Percentiles rank a stretch among this genome's conserved stretches.
phyloP scores from a whole-genome alignment of 73 alveolate species.

The Paramecium tetraurelia region DNA sequence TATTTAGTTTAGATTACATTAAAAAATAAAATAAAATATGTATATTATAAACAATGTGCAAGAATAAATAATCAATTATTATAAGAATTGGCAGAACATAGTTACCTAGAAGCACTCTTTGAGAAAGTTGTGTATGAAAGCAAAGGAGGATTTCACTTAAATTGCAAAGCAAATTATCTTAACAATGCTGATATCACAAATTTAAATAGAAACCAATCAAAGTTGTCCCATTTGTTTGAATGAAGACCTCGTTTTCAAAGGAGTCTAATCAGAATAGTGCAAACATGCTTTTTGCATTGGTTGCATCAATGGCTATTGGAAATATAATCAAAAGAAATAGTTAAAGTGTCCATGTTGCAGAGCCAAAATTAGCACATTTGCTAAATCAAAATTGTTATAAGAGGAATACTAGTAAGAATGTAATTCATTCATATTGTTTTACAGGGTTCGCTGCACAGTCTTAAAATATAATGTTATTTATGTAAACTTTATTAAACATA shows the following conservation, averaged over 20 bases:
- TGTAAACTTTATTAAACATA: neutral
- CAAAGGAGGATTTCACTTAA: neutral
- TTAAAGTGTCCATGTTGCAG: constrained; percentile 45
- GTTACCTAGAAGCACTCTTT: neutral
- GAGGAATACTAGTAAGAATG: neutral
- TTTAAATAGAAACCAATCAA: neutral
- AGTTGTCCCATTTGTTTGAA: constrained; percentile 37
- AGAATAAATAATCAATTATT: neutral
- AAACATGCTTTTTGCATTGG: neutral
- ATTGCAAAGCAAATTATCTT: neutral
- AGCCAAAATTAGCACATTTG: neutral
- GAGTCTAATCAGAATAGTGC: neutral
- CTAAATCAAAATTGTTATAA: neutral
- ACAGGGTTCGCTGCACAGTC: neutral
- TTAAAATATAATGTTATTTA: neutral
- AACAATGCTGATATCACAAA: neutral
- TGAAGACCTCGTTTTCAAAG: neutral
- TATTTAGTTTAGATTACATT: constrained; percentile 12
- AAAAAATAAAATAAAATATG: neutral
- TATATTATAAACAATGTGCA: neutral
- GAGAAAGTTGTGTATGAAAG: neutral
- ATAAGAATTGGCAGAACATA: neutral
- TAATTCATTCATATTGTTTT: neutral
- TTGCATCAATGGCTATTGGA: constrained; percentile 19
- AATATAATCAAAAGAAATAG: neutral